phyloP scores from a whole-genome alignment of 1,284 basidiomycete species.

The Papiliotrema fonsecae region DNA sequence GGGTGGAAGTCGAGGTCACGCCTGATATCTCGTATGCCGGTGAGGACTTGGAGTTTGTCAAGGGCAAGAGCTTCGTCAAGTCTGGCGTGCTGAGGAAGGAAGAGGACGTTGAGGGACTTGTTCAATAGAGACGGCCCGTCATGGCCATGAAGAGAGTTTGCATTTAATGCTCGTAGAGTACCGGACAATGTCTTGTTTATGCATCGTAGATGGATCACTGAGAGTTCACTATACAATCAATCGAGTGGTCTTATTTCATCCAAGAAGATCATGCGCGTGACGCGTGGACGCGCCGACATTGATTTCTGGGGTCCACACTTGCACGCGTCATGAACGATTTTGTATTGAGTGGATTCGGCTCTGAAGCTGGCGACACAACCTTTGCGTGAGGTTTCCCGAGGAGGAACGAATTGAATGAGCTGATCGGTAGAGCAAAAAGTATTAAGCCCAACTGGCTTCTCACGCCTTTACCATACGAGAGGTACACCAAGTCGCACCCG shows the following conservation, averaged over 20 bases:
- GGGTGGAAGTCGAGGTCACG: constrained; percentile 80
- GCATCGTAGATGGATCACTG: no score
- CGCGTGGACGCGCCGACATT: no score
- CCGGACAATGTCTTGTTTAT: background rate
- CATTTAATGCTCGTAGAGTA: background rate
- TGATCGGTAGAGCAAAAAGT: background rate
- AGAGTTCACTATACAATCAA: no score
- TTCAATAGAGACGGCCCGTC: background rate
- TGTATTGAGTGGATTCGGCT: background rate
- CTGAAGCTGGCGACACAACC: background rate
- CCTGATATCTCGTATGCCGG: constrained; percentile 85
- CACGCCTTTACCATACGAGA: background rate
- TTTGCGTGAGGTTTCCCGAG: background rate
- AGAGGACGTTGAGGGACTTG: constrained; percentile 10
- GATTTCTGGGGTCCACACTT: no score
- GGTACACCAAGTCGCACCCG: background rate
- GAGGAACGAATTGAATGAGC: background rate
- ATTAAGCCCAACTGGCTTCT: constrained; percentile 3
- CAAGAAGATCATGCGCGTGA: no score
- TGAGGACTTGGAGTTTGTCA: constrained; percentile 76
- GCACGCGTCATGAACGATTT: constrained; percentile 1
- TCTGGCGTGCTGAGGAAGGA: constrained; percentile 34
- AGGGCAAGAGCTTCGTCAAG: constrained; percentile 70
- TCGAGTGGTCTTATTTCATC: no score
- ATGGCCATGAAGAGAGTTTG: background rate